Evolutionary conservation across 352 stramenopile species (phyloP).

Genomic region (Pythium graminicola): DNA sequence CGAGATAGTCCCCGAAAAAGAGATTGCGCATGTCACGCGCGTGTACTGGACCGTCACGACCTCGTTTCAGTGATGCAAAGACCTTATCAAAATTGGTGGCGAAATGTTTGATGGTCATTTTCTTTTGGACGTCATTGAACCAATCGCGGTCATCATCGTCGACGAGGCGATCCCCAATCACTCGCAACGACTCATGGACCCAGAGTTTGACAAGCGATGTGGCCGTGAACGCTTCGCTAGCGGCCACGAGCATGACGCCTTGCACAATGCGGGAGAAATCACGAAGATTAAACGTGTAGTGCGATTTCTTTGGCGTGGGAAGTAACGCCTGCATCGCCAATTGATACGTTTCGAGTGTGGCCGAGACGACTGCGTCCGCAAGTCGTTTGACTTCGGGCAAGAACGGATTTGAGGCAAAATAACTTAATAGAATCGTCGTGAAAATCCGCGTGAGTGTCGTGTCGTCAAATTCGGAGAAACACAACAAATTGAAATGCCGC

Average conservation of each 20-base stretch:
- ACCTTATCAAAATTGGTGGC: constrained; percentile 90
- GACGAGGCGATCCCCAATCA: constrained; percentile 94
- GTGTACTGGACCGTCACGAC: too few species aligned
- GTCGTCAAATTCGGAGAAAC: constrained; percentile 87
- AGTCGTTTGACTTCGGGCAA: constrained; percentile 48
- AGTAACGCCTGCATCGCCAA: constrained; percentile 85
- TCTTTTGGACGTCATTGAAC: constrained; percentile 73
- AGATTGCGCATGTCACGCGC: constrained; percentile 68
- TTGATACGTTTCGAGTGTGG: constrained; percentile 90
- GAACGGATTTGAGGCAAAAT: constrained; percentile 70
- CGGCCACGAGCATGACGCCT: constrained; percentile 85
- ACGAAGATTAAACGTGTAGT: constrained; percentile 95
- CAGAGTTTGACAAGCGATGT: constrained; percentile 82
- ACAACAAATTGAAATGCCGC: constrained; percentile 92
- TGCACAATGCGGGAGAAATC: constrained; percentile 94
- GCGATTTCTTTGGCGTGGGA: constrained; percentile 90
- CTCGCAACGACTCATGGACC: constrained; percentile 90
- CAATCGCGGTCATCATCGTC: constrained; percentile 87
- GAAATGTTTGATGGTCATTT: constrained; percentile 68
- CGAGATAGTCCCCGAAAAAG: constrained; percentile 77
- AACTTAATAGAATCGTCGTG: constrained; percentile 86
- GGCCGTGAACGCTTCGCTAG: constrained; percentile 49
- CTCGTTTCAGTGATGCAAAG: constrained; percentile 57
- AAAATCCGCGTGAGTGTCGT: constrained; percentile 90
- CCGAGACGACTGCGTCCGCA: constrained; percentile 68